Evolutionary conservation across 495 filamentous ascomycete genomes (phyloP), one percentile per base, ranked within the genome.

Genomic region (Podospora fimiseda): DNA sequence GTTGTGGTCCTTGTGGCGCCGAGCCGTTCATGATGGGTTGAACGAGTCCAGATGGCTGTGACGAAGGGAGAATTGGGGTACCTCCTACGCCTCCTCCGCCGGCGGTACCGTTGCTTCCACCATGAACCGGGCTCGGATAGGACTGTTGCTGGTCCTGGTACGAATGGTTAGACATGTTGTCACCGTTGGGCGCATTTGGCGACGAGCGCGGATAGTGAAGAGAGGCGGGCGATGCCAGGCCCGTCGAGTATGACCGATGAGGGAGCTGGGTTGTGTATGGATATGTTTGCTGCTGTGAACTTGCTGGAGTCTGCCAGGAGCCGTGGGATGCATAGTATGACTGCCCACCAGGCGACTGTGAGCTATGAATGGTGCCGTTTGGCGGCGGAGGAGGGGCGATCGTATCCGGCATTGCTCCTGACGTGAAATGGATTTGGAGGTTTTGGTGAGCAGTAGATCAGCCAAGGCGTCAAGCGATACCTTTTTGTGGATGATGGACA

Each of bases 361-460:
- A 74, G 59, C 71, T 77, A 56, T 69, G 72, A 53, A 69, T 80
- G 62, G 78, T 76, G 3, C 83, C 60, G 52, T 78, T 77, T 11
- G 85, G 76, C n/a, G 77, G 74, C 50, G 84, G 81, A 60, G n/a
- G 11, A 33, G 27, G 11, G 27, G 77, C 83, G 46, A 85, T 65
- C 36, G 76, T 74, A 53, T 90, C 87, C 48, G 76, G 75, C n/a
- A 65, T 52, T 56, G 60, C 65, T 60, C 71, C 71, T 74, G 63
- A 45, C 23, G 52, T 55, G n/a, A n/a, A n/a, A n/a, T n/a, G n/a
- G n/a, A n/a, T n/a, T n/a, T n/a, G n/a, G n/a, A n/a, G n/a, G n/a
- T n/a, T n/a, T n/a, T n/a, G n/a, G n/a, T n/a, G n/a, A n/a, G n/a
- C n/a, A n/a, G n/a, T n/a, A n/a, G n/a, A n/a, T n/a, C n/a, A n/a